Conservation (phyloP, 2,329 filamentous ascomycete species). For the Magnaporthiopsis poae region DNA sequence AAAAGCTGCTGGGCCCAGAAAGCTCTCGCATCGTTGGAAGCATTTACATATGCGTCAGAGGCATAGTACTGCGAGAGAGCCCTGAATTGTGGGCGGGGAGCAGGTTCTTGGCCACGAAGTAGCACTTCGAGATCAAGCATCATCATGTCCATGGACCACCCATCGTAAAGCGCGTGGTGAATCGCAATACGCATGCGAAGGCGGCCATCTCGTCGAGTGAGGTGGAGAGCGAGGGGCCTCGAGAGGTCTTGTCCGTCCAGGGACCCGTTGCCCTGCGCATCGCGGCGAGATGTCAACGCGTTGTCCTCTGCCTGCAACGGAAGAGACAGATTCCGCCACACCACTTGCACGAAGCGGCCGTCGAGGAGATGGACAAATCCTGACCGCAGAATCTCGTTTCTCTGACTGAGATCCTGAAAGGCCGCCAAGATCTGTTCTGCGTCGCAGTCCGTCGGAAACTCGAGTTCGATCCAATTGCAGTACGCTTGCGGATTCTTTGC, state of each 20-base stretch:
- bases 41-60: conserved; percentile 15
- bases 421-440: conserved; percentile 34
- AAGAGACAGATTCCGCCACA: conserved; percentile 44
- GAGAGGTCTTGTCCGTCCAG: conserved; percentile 30
- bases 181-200: conserved; percentile 43
- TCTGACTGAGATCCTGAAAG: conserved; percentile 37
- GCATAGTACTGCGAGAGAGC: conserved; percentile 44
- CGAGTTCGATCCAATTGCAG: conserved; percentile 66
- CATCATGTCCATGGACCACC: conserved; percentile 79
- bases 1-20: conserved; percentile 64
- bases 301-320: background rate
- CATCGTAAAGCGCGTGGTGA: conserved; percentile 82
- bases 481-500: conserved; percentile 50
- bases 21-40: conserved; percentile 34
- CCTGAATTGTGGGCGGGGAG: conserved; percentile 48
- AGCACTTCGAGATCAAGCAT: conserved; percentile 53
- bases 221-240: conserved; percentile 52
- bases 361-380: conserved; percentile 54
- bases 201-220: conserved; percentile 23
- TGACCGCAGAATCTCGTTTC: conserved; percentile 61
- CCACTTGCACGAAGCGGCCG: conserved; percentile 48
- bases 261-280: background rate
- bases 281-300: background rate
- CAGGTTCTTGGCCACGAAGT: conserved; percentile 23
- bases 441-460: conserved; percentile 32